Evolutionary conservation across 345 rosid genomes (phyloP), one percentile per base, ranked within the genome.

Genomic region (Dipteronia dyeriana): DNA sequence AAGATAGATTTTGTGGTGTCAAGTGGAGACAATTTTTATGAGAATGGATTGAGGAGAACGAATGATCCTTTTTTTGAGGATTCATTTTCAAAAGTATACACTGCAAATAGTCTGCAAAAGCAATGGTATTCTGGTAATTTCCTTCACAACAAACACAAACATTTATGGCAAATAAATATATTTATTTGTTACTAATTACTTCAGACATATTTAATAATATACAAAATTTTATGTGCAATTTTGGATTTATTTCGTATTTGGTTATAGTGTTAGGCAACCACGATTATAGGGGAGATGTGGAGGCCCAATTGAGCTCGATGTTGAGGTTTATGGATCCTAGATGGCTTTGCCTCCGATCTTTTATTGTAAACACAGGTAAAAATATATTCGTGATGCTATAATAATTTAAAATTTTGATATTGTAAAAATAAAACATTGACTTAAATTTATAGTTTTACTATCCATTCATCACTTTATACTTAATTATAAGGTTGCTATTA

Each of bases 331-430:
- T 79, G 5, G 98, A 94, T 29, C 80, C 84, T 79, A 86, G 97
- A 82, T 94, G 98, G 98, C 81, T 85, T 45, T 92, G 97, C 82
- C 82, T 82, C 31, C 87, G 95, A 73, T 90, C 95, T 9, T 92
- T 89, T 71, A 63, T 89, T 1, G 88, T 92, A 51, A 79, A 92
- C 9, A 74, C 89, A 13, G 90, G 94, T 88, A 13, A 7, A n/a
- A 22, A 7, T 11, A 3, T 3, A 64, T 5, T 6, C 3, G 1
- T 64, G 9, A 34, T 0, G 38, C 38, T 34, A 4, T 5, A 34
- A 0, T 6, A 34, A 34, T 34, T 34, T 34, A 34, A 34, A 34
- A 34, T 34, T 4, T 34, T 34, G 6, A 31, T n/a, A n/a, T n/a
- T n/a, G n/a, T n/a, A n/a, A n/a, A n/a, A n/a, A n/a, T n/a, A n/a